phyloP scores from a whole-genome alignment of 129 eudicot genomes.

The Flaveria robusta region DNA sequence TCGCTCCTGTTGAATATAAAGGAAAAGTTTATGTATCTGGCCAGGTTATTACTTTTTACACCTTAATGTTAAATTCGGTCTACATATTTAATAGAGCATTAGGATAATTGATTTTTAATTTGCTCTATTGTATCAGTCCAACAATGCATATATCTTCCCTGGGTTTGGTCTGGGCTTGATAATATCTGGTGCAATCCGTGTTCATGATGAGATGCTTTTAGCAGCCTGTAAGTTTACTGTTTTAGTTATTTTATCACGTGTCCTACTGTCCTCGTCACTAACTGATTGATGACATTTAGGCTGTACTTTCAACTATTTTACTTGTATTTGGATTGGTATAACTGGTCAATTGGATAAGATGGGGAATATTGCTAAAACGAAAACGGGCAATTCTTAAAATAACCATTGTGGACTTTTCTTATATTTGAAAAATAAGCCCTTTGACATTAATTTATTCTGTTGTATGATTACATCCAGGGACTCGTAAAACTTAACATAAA shows the following conservation, averaged over 20 bases:
- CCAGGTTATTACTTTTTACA: conserved; percentile 58
- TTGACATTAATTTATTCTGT: neutral
- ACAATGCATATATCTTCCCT: conserved; percentile 97
- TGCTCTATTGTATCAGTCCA: conserved; percentile 52
- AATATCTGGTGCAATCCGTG: conserved; percentile 96
- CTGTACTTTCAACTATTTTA: neutral
- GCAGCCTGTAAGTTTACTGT: conserved; percentile 79
- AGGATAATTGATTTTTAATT: conserved; percentile 29
- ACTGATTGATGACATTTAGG: neutral
- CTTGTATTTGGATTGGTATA: neutral
- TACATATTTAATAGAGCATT: neutral
- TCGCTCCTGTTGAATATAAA: conserved; percentile 75
- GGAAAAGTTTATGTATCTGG: conserved; percentile 78
- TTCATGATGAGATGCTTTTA: conserved; percentile 95
- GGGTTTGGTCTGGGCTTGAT: conserved; percentile 95
- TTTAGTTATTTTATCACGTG: neutral
- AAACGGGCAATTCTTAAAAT: neutral
- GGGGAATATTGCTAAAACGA: neutral
- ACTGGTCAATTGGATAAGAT: neutral
- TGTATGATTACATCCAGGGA: neutral
- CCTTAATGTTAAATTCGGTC: conserved; percentile 10
- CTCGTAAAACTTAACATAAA: neutral
- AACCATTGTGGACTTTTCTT: neutral
- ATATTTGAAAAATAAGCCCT: neutral
- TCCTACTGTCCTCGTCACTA: neutral